Conservation (phyloP, 1,284 basidiomycete genomes). For the Naganishia liquefaciens region DNA sequence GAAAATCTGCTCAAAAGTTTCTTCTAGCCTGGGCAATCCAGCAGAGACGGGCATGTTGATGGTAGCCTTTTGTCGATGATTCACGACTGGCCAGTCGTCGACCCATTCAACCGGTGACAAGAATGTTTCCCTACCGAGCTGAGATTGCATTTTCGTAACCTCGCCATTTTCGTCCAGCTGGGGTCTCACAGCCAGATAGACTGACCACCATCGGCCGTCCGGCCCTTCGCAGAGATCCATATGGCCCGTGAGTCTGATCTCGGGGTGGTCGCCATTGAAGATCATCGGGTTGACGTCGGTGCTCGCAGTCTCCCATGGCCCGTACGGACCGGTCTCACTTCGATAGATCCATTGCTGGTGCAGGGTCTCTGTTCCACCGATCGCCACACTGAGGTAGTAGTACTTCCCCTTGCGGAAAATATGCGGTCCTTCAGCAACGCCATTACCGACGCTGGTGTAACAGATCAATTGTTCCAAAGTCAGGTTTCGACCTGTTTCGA, state of each 20-base stretch:
- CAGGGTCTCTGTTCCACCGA: conserved; percentile 26
- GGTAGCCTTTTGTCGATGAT: conserved; percentile 30
- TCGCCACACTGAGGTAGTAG: conserved; percentile 27
- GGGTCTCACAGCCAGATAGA: conserved; percentile 37
- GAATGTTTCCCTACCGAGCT: conserved; percentile 40
- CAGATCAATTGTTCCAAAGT: neutral
- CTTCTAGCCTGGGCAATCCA: conserved; percentile 22
- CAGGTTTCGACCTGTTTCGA: conserved; percentile 27
- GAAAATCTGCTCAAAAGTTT: conserved; percentile 27
- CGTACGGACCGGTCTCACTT: conserved; percentile 4
- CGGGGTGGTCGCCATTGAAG: conserved; percentile 36
- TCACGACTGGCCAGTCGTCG: conserved; percentile 40
- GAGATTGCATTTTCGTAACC: conserved; percentile 12
- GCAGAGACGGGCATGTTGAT: conserved; percentile 10
- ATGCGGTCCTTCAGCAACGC: conserved; percentile 26
- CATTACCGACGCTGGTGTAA: neutral
- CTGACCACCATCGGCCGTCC: conserved; percentile 38
- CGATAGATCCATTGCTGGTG: conserved; percentile 31
- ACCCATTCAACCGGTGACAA: conserved; percentile 37
- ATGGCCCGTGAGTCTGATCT: conserved; percentile 39
- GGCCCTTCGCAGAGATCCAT: conserved; percentile 38
- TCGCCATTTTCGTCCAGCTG: conserved; percentile 2
- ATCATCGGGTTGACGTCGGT: conserved; percentile 37
- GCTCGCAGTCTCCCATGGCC: conserved; percentile 32
- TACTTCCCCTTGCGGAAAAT: conserved; percentile 20